Evolutionary conservation across 1,139 yeast genomes (phyloP).

Genomic region (Schizosaccharomyces versatilis): DNA sequence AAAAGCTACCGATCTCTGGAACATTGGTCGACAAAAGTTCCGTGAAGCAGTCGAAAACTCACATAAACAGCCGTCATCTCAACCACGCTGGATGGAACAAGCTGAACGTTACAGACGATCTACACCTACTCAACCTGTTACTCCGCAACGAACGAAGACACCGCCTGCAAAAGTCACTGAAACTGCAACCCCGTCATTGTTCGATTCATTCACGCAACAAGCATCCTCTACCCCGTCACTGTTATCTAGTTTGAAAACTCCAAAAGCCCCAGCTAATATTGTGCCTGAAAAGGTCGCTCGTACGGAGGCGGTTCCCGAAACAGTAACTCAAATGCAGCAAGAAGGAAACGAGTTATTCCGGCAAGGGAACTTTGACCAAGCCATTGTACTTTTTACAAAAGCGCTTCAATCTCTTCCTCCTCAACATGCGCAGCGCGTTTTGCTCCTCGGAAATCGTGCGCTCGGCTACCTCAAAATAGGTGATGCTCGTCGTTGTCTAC

Average conservation of each 20-base stretch:
- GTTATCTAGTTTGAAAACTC: too few species aligned
- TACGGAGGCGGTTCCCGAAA: too few species aligned
- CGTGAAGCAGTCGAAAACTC: not conserved
- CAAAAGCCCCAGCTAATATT: too few species aligned
- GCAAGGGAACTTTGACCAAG: conserved; percentile 60
- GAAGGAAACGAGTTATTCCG: conserved; percentile 44
- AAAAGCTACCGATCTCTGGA: conserved; percentile 1
- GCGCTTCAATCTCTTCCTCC: conserved; percentile 44
- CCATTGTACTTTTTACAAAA: conserved; percentile 37
- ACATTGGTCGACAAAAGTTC: not conserved
- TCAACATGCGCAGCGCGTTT: conserved; percentile 42
- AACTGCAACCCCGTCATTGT: too few species aligned
- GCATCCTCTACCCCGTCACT: too few species aligned
- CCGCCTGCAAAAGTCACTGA: too few species aligned
- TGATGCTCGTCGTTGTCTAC: conserved; percentile 40
- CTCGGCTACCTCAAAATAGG: conserved; percentile 52
- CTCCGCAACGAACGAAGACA: too few species aligned
- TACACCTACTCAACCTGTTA: too few species aligned
- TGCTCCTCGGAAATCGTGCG: conserved; percentile 59
- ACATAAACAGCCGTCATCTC: too few species aligned
- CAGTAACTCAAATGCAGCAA: conserved; percentile 26
- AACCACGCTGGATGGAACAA: not conserved
- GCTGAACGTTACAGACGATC: too few species aligned
- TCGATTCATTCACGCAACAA: too few species aligned
- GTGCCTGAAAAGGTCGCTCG: too few species aligned